These are phyloP conservation scores for Solanum rostratum DNA, from an alignment of 257 asterid species.

Conservation along the genomic window DNA sequence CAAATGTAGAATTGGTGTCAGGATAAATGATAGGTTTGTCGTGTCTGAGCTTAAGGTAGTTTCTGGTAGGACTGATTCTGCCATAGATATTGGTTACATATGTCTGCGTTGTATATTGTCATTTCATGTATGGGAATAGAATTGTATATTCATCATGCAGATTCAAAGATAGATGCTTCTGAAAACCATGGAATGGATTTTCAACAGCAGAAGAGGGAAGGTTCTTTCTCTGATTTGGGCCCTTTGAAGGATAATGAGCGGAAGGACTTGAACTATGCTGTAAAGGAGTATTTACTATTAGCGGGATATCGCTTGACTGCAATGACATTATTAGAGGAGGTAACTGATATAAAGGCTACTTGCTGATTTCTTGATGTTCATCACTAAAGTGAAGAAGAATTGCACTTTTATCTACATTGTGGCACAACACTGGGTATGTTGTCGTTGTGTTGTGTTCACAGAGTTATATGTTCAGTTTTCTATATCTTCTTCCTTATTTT, in stretches of 20 bases:
- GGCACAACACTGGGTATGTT: background rate
- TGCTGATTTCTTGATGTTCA: conserved; percentile 2
- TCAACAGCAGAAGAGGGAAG: conserved; percentile 35
- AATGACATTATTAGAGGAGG: conserved; percentile 99
- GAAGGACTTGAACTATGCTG: conserved; percentile 83
- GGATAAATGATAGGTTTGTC: background rate
- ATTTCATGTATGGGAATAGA: conserved; percentile 10
- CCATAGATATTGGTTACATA: background rate
- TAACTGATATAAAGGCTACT: conserved; percentile 11
- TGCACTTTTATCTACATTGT: background rate
- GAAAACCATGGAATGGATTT: conserved; percentile 28
- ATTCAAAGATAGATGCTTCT: conserved; percentile 22
- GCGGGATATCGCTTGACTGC: conserved; percentile 98
- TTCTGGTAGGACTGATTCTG: background rate
- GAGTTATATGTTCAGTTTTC: background rate
- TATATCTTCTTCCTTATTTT: background rate
- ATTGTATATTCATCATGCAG: conserved; percentile 33
- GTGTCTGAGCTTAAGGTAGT: background rate
- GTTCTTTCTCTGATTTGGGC: conserved; percentile 66
- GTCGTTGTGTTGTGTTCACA: background rate
- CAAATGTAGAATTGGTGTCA: background rate
- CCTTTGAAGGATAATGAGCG: conserved; percentile 84
- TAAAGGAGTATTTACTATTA: conserved; percentile 79
- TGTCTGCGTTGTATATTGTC: background rate
- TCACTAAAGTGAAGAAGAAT: background rate